These are phyloP conservation scores for Noccaea bulbosa DNA, from an alignment of 345 rosid species.

Conservation along the genomic window DNA sequence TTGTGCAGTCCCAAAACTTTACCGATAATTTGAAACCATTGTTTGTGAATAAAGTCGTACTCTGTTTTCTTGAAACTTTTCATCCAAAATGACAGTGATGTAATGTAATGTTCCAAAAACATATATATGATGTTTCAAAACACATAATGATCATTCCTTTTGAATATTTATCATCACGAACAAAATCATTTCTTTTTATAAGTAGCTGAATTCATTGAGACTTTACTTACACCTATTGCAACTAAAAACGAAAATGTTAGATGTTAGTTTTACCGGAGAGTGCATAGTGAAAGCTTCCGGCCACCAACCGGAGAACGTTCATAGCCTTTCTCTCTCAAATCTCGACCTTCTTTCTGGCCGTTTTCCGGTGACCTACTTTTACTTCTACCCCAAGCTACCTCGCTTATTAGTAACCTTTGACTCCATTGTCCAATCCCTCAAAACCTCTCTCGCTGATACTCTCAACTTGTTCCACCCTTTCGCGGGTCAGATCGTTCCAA, in stretches of 20 bases:
- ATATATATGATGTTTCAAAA: slow-evolving; percentile 23
- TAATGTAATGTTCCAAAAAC: slow-evolving; percentile 37
- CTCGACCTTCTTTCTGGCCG: slow-evolving; percentile 92
- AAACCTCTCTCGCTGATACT: slow-evolving; percentile 58
- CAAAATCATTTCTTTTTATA: slow-evolving; percentile 15
- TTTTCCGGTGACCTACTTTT: slow-evolving; percentile 79
- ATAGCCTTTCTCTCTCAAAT: slow-evolving; percentile 61
- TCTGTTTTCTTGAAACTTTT: slow-evolving; percentile 12
- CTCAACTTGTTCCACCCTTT: slow-evolving; percentile 70
- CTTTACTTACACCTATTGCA: neutral
- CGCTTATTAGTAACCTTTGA: slow-evolving; percentile 32
- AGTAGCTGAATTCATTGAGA: neutral
- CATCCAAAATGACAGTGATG: slow-evolving; percentile 36
- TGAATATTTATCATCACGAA: slow-evolving; percentile 30
- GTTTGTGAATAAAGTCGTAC: slow-evolving; percentile 38
- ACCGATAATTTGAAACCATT: slow-evolving; percentile 33
- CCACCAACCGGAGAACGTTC: slow-evolving; percentile 39
- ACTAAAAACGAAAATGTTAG: slow-evolving; percentile 40
- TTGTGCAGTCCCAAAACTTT: slow-evolving; percentile 17
- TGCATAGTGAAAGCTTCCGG: slow-evolving; percentile 56
- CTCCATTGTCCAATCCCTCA: slow-evolving; percentile 48
- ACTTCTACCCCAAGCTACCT: slow-evolving; percentile 56
- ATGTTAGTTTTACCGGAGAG: slow-evolving; percentile 50
- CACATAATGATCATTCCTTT: slow-evolving; percentile 34
- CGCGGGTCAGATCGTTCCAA: slow-evolving; percentile 64